Percentiles rank a stretch among this genome's conserved stretches.
phyloP scores from a whole-genome alignment of 164 flowering plant genomes.

The Platanus orientalis region DNA sequence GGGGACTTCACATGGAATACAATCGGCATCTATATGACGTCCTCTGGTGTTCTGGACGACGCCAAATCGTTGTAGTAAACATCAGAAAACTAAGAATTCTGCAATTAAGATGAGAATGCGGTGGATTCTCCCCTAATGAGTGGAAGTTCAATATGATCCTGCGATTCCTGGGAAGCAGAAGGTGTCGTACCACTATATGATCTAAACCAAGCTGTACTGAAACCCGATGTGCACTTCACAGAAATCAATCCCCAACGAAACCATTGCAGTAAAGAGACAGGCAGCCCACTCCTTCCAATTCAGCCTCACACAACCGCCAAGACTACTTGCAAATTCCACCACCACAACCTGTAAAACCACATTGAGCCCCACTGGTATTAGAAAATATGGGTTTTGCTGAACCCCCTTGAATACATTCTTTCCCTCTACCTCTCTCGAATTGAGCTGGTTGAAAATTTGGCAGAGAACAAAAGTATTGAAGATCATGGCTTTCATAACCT shows the following conservation, averaged over 20 bases:
- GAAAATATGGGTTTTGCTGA: not conserved
- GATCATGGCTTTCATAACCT: slow-evolving; percentile 8
- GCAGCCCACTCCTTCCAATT: slow-evolving; percentile 12
- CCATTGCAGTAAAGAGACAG: slow-evolving; percentile 14
- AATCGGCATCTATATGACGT: too few species aligned
- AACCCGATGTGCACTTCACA: slow-evolving; percentile 1
- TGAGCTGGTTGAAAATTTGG: slow-evolving; percentile 18
- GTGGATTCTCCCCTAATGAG: too few species aligned
- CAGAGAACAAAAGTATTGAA: too few species aligned
- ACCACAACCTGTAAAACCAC: slow-evolving; percentile 10
- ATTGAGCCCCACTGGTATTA: slow-evolving; percentile 5
- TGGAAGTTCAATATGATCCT: not conserved
- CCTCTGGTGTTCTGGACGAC: too few species aligned
- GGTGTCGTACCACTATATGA: not conserved
- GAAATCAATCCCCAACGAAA: slow-evolving; percentile 8
- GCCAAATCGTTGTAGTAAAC: too few species aligned
- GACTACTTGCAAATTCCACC: too few species aligned
- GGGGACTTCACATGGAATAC: too few species aligned
- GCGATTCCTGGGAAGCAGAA: not conserved
- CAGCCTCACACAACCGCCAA: slow-evolving; percentile 10
- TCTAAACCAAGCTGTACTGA: too few species aligned
- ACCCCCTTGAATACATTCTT: slow-evolving; percentile 7
- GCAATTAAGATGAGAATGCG: too few species aligned
- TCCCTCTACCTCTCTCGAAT: slow-evolving; percentile 9
- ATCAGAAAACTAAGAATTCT: too few species aligned